A percentile compares a stretch with the other conserved stretches of the same genome.
phyloP scores from a whole-genome alignment of 176 grass and related monocot genomes.

The Zea luxurians region DNA sequence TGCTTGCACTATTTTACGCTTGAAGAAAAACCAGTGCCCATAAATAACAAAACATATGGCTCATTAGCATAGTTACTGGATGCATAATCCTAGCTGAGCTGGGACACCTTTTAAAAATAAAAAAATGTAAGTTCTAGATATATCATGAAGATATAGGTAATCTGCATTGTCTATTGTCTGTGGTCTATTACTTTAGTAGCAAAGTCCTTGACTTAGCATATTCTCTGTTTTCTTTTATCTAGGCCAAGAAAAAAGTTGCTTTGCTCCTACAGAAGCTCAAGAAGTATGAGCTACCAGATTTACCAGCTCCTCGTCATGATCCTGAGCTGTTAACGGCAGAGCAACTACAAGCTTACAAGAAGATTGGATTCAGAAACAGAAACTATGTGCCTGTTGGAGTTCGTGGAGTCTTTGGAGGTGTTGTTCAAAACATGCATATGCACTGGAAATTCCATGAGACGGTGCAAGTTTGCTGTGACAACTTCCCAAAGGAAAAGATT shows the following conservation, averaged over 20 bases:
- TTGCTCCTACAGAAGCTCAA: constrained; percentile 95
- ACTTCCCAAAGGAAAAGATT: constrained; percentile 94
- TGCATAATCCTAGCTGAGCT: not conserved
- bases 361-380: constrained; percentile 95
- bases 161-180: not conserved
- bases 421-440: constrained; percentile 99
- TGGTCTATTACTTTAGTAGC: constrained; percentile 10
- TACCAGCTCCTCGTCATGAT: constrained; percentile 85
- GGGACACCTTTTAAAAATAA: not conserved
- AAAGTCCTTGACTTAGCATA: not conserved
- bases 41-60: not conserved
- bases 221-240: constrained; percentile 33
- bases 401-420: constrained; percentile 98
- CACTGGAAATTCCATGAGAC: constrained; percentile 99
- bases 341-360: constrained; percentile 96
- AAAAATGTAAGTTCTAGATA: not conserved
- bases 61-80: not conserved
- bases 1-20: not conserved
- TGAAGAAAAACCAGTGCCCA: not conserved
- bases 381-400: constrained; percentile 96
- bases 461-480: constrained; percentile 96
- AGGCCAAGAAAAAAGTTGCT: constrained; percentile 95
- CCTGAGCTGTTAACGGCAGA: constrained; percentile 81
- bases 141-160: not conserved
- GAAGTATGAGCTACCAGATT: constrained; percentile 91